Percentiles rank a stretch among this genome's conserved stretches.
These are phyloP conservation scores for Zelonia costaricensis DNA, from an alignment of 208 protist species.

Conservation along the genomic window DNA sequence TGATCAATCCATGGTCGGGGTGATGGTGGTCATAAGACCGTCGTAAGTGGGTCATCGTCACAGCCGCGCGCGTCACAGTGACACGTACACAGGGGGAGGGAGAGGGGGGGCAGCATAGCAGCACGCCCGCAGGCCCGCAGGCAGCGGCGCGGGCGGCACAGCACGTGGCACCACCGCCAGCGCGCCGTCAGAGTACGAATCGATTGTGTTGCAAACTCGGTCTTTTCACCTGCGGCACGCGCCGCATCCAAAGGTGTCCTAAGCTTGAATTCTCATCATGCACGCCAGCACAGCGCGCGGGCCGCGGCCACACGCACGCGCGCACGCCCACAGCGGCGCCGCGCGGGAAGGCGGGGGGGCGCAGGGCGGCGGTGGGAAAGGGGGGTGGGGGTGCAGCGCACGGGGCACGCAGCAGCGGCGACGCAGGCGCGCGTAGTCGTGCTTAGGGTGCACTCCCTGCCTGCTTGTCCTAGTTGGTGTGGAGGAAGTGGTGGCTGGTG, in stretches of 20 bases:
- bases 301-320: not conserved
- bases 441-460: too few species aligned
- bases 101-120: too few species aligned
- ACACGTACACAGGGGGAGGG: constrained; percentile 1
- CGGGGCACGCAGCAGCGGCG: not conserved
- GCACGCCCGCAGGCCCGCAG: too few species aligned
- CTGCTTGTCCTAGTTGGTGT: too few species aligned
- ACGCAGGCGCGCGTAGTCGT: not conserved
- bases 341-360: not conserved
- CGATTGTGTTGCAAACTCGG: constrained; percentile 41
- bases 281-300: not conserved
- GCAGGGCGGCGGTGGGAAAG: not conserved
- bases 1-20: constrained; percentile 8
- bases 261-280: constrained; percentile 52
- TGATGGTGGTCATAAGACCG: not conserved
- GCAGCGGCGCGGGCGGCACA: too few species aligned
- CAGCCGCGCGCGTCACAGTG: too few species aligned
- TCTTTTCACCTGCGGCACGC: constrained; percentile 39
- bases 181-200: constrained; percentile 51
- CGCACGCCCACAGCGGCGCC: not conserved
- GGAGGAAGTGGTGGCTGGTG: too few species aligned
- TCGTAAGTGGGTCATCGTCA: too few species aligned
- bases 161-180: too few species aligned
- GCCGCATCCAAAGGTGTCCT: constrained; percentile 62
- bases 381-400: too few species aligned